Percentiles rank a stretch among this genome's conserved stretches.
Evolutionary conservation across 108 stramenopile genomes (phyloP).

Genomic region (Stephanodiscus triporus): DNA sequence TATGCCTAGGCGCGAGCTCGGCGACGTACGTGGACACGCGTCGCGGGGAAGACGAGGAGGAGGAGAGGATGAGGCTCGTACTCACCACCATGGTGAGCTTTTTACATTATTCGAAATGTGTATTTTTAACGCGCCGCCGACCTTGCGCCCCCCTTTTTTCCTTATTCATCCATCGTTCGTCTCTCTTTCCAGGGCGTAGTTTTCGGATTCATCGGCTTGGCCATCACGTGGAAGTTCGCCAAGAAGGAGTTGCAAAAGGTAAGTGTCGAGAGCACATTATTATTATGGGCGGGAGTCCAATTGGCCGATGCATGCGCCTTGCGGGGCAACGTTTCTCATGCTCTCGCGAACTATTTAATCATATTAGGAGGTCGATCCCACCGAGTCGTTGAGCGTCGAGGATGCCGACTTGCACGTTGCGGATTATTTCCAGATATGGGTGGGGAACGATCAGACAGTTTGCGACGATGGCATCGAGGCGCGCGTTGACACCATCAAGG

Average conservation of each 20-base stretch:
- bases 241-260: constrained; percentile 52
- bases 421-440: constrained; percentile 33
- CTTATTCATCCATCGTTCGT: too few species aligned
- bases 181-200: too few species aligned
- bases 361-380: not conserved
- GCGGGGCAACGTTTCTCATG: not conserved
- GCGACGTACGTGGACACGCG: constrained; percentile 3
- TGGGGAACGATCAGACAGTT: constrained; percentile 11
- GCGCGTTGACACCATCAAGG: not conserved
- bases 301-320: too few species aligned
- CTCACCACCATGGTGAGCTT: constrained; percentile 28
- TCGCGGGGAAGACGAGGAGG: not conserved
- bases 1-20: constrained; percentile 37
- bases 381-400: constrained; percentile 7
- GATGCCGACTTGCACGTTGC: constrained; percentile 26
- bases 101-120: too few species aligned
- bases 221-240: constrained; percentile 51
- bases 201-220: constrained; percentile 39
- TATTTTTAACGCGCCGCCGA: too few species aligned
- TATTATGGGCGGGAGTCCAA: too few species aligned
- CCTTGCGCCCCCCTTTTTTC: too few species aligned
- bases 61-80: constrained; percentile 12
- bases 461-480: not conserved
- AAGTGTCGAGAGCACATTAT: not conserved
- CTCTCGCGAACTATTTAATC: not conserved